Evolutionary conservation across 768 basidiomycete species (phyloP).

Genomic region (Leucogyrophana mollusca): DNA sequence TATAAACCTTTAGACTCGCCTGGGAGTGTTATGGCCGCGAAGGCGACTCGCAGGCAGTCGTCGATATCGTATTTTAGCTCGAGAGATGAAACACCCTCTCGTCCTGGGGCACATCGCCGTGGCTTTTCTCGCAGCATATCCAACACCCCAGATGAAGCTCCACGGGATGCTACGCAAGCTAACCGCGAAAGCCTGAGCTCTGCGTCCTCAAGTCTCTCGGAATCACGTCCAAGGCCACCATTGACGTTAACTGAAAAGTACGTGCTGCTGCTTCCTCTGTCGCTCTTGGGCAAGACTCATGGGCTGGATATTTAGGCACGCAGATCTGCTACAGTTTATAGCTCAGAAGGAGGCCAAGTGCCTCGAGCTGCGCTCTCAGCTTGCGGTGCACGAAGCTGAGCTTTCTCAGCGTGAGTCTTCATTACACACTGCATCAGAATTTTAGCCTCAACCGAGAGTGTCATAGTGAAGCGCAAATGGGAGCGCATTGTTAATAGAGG

Average conservation of each 20-base stretch:
- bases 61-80: conserved; percentile 22
- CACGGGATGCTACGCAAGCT: no score
- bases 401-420: conserved; percentile 53
- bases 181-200: no score
- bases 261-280: conserved; percentile 28
- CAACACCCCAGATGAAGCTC: not conserved
- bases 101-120: not conserved
- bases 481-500: conserved; percentile 73
- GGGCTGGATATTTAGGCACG: conserved; percentile 51
- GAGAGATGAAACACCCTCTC: conserved; percentile 1
- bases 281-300: no score
- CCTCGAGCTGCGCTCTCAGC: conserved; percentile 75
- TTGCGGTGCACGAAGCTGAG: conserved; percentile 71
- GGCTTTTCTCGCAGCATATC: no score
- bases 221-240: conserved; percentile 41
- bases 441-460: not conserved
- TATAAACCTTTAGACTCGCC: no score
- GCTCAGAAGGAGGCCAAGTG: conserved; percentile 86
- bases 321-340: conserved; percentile 78
- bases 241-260: conserved; percentile 74
- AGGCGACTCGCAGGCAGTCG: conserved; percentile 21
- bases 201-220: no score
- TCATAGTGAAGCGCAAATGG: conserved; percentile 78
- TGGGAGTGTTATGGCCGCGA: no score
- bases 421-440: not conserved